phyloP scores from a whole-genome alignment of 2,329 filamentous ascomycete species.

The Colletotrichum tanaceti region DNA sequence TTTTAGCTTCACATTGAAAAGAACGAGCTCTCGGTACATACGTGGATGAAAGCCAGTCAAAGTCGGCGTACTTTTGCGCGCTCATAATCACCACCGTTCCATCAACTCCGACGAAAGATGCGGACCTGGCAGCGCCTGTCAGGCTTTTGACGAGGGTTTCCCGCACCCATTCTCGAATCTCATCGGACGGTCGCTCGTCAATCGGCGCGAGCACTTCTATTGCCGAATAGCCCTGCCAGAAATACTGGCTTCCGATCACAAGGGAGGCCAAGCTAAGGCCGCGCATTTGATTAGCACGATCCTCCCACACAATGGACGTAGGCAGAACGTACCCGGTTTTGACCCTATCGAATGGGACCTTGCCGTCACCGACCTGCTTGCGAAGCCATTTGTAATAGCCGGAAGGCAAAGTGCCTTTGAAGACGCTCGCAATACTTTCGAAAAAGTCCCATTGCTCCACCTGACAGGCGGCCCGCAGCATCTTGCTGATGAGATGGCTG shows the following conservation, averaged over 20 bases:
- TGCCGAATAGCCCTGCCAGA: background rate
- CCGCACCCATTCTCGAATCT: conserved; percentile 1
- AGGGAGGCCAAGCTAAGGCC: conserved; percentile 2
- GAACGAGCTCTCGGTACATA: background rate
- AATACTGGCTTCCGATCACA: background rate
- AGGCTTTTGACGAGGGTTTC: background rate
- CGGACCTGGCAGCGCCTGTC: background rate
- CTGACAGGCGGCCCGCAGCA: conserved; percentile 1
- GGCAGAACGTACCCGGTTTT: conserved; percentile 18
- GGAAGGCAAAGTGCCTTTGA: background rate
- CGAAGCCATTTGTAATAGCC: conserved; percentile 1
- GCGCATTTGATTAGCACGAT: background rate
- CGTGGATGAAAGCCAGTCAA: conserved; percentile 22
- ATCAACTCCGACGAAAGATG: background rate
- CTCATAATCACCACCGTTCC: background rate
- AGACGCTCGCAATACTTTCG: background rate
- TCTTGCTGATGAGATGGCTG: background rate
- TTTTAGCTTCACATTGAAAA: background rate
- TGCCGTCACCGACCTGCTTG: conserved; percentile 4
- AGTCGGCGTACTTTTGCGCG: conserved; percentile 1
- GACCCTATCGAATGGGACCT: conserved; percentile 1
- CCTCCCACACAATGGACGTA: background rate
- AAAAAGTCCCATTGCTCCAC: conserved; percentile 14
- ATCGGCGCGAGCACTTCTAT: background rate
- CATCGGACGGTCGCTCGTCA: background rate